phyloP scores from a whole-genome alignment of 2,329 filamentous ascomycete species.

The Colletotrichum sp. region DNA sequence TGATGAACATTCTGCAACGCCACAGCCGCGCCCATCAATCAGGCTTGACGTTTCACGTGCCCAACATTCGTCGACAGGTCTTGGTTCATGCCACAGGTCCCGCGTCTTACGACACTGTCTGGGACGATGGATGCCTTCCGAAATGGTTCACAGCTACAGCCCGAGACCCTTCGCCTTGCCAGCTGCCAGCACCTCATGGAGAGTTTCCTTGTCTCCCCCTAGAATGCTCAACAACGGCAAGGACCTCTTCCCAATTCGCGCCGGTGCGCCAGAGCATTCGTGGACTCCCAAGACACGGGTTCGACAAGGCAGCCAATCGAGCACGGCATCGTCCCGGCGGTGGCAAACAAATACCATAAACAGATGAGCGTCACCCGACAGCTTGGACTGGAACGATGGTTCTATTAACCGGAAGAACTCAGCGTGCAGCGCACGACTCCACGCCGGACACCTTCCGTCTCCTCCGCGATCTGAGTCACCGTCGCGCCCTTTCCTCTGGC shows the following conservation, averaged over 20 bases:
- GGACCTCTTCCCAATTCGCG: background rate
- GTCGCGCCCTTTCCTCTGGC: slow-evolving; percentile 52
- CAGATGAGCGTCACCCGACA: slow-evolving; percentile 13
- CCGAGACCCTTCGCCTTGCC: background rate
- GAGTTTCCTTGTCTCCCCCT: background rate
- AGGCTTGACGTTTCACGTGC: background rate
- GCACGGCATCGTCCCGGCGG: background rate
- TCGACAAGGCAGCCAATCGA: background rate
- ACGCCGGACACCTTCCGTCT: slow-evolving; percentile 64
- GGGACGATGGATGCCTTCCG: background rate
- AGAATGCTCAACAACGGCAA: background rate
- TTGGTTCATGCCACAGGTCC: background rate
- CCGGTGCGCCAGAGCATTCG: background rate
- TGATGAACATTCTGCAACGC: slow-evolving; percentile 2
- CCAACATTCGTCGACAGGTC: background rate
- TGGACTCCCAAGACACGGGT: background rate
- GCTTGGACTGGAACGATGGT: background rate
- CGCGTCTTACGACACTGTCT: background rate
- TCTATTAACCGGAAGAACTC: slow-evolving; percentile 10
- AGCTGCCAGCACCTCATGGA: background rate
- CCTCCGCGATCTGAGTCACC: slow-evolving; percentile 60
- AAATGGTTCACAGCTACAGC: background rate
- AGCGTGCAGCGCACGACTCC: slow-evolving; percentile 62
- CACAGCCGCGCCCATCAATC: background rate
- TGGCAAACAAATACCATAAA: slow-evolving; percentile 20